Percentiles rank a stretch among this genome's conserved stretches.
These are phyloP conservation scores for Lantana camara DNA, from an alignment of 257 asterid genomes.

Conservation along the genomic window DNA sequence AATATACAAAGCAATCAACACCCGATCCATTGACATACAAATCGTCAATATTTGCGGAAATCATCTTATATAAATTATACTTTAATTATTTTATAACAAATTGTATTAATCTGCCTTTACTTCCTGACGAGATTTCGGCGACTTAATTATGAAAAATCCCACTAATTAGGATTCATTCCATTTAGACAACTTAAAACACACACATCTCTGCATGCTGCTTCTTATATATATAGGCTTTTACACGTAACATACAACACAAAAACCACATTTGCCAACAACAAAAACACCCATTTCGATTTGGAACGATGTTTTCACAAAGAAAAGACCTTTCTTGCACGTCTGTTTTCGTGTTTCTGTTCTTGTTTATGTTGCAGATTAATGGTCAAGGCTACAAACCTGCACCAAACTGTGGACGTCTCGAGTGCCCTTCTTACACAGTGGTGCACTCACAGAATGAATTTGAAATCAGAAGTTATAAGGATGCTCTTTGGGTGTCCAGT, in stretches of 20 bases:
- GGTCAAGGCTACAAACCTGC: background rate
- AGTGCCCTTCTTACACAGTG: background rate
- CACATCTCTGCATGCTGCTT: background rate
- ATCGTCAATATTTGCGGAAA: too few species aligned
- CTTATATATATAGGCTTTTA: background rate
- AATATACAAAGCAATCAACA: too few species aligned
- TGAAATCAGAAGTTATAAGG: slow-evolving; percentile 1
- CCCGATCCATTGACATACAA: too few species aligned
- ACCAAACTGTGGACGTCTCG: background rate
- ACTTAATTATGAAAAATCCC: background rate
- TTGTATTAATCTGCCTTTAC: background rate
- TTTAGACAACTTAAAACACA: background rate
- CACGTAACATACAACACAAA: too few species aligned
- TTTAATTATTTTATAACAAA: background rate
- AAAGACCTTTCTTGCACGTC: background rate
- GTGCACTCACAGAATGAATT: background rate
- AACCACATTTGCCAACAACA: background rate
- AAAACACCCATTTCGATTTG: background rate
- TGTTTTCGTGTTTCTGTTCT: background rate
- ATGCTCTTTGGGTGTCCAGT: background rate
- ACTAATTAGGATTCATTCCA: background rate
- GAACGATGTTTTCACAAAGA: background rate
- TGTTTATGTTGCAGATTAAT: background rate
- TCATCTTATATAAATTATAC: too few species aligned
- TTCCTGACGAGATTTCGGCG: background rate